Evolutionary conservation across 106 monocot genomes (phyloP).

Genomic region (Amphibolis antarctica): DNA sequence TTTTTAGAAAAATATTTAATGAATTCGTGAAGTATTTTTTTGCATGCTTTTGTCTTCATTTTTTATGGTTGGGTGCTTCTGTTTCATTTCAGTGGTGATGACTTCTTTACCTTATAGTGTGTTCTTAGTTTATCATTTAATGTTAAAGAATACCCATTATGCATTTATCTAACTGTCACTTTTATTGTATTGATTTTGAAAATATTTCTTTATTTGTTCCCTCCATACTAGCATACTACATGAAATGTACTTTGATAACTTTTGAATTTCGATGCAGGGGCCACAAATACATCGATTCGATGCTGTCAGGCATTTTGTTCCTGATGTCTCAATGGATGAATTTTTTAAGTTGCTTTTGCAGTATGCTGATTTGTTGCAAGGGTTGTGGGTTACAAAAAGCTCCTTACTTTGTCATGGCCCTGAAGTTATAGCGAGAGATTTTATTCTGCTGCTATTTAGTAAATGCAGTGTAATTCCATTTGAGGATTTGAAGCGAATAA

Average conservation of each 20-base stretch:
- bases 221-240: too few species aligned
- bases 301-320: slow-evolving; percentile 63
- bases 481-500: slow-evolving; percentile 18
- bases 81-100: too few species aligned
- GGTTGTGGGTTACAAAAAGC: slow-evolving; percentile 82
- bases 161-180: not conserved
- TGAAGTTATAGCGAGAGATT: slow-evolving; percentile 38
- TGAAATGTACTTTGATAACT: slow-evolving; percentile 2
- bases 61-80: not conserved
- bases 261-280: slow-evolving; percentile 23
- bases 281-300: slow-evolving; percentile 50
- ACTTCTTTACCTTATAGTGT: too few species aligned
- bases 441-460: slow-evolving; percentile 50
- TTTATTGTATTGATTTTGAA: not conserved
- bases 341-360: slow-evolving; percentile 40
- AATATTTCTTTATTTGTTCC: not conserved
- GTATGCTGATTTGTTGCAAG: slow-evolving; percentile 68
- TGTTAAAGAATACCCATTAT: too few species aligned
- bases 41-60: not conserved
- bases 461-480: slow-evolving; percentile 28
- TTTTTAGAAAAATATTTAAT: not conserved
- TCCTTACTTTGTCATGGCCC: slow-evolving; percentile 31
- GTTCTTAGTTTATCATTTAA: too few species aligned
- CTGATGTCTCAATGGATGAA: slow-evolving; percentile 28
- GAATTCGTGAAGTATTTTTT: not conserved